These are phyloP conservation scores for Trichophyton verrucosum DNA, from an alignment of 2,329 filamentous ascomycete genomes.

Conservation along the genomic window DNA sequence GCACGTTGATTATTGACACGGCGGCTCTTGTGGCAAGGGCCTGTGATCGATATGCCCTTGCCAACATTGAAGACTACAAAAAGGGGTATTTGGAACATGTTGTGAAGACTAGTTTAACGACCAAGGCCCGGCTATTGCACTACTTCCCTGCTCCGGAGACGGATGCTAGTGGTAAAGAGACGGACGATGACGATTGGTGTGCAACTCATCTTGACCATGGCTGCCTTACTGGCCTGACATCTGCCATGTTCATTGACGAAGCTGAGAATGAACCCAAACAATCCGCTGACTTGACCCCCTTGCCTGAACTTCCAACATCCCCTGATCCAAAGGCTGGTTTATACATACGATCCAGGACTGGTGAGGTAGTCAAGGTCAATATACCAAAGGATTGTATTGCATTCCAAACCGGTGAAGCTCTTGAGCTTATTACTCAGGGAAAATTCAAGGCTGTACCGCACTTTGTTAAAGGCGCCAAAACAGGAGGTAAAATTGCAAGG, in stretches of 20 bases:
- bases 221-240: slow-evolving; percentile 85
- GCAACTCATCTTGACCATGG: slow-evolving; percentile 69
- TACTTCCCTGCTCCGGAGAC: slow-evolving; percentile 55
- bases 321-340: slow-evolving; percentile 77
- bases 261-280: slow-evolving; percentile 21
- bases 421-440: slow-evolving; percentile 83
- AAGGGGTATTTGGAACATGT: slow-evolving; percentile 72
- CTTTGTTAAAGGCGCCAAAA: slow-evolving; percentile 69
- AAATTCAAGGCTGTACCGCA: slow-evolving; percentile 91
- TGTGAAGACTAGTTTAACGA: slow-evolving; percentile 71
- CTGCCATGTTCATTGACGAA: slow-evolving; percentile 93
- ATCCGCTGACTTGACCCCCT: slow-evolving; percentile 22
- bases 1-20: slow-evolving; percentile 73
- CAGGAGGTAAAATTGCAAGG: slow-evolving; percentile 49
- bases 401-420: slow-evolving; percentile 88
- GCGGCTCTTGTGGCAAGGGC: slow-evolving; percentile 80
- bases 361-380: slow-evolving; percentile 73
- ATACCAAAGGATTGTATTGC: slow-evolving; percentile 86
- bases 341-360: slow-evolving; percentile 83
- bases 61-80: slow-evolving; percentile 65
- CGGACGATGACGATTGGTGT: slow-evolving; percentile 91
- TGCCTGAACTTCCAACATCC: slow-evolving; percentile 60
- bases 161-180: slow-evolving; percentile 34
- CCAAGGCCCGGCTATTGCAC: slow-evolving; percentile 82
- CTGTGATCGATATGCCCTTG: slow-evolving; percentile 72